Evolutionary conservation across 2,329 filamentous ascomycete species (phyloP), one percentile per base, ranked within the genome.

Genomic region (Penicillium psychrosexuale): DNA sequence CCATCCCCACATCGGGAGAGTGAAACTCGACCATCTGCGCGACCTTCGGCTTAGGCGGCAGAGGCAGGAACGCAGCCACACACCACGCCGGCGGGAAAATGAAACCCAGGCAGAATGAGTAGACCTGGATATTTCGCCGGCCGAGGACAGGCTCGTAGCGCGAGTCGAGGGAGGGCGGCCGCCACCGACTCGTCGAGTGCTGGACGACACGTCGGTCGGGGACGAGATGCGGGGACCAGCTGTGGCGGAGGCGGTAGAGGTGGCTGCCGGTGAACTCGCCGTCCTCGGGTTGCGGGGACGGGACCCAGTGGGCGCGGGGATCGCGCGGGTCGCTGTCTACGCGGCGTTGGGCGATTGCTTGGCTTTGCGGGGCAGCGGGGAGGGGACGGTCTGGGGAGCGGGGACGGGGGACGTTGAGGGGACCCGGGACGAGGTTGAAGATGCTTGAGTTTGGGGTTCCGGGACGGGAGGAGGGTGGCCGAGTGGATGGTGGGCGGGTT

Each of bases 1-100:
- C 76, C 39, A 72, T 71, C 55, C 78, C 77, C 38, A 78, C 56
- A 54, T 72, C 66, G 24, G 68, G 55, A 67, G 28, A 66, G 71
- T 54, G 66, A 68, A 28, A 66, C 72, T 66, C 86, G 79, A 37
- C 79, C 75, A 64, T 65, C 71, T 84, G 75, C 1, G 73, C 64
- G 19, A 77, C 73, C 8, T 69, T 66, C 0, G 85, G 82, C 51
- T 81, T 80, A 1, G 77, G 76, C 9, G 89, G 89, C 7, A 95
- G 73, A 1, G 89, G 89, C 12, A 94, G 77, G 51, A 92, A 80
- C 1, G 90, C 83, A 1, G 87, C 91, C 59, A 91, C 78, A 76
- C 93, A 89, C 90, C 90, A 95, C 52, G 87, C 88, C 57, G 91
- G 80, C 6, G 90, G 91, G 66, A 91, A 84, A 44, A 93, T 76